These are phyloP conservation scores for Ulvella scutata DNA, from an alignment of 139 green algal species.

Conservation along the genomic window DNA sequence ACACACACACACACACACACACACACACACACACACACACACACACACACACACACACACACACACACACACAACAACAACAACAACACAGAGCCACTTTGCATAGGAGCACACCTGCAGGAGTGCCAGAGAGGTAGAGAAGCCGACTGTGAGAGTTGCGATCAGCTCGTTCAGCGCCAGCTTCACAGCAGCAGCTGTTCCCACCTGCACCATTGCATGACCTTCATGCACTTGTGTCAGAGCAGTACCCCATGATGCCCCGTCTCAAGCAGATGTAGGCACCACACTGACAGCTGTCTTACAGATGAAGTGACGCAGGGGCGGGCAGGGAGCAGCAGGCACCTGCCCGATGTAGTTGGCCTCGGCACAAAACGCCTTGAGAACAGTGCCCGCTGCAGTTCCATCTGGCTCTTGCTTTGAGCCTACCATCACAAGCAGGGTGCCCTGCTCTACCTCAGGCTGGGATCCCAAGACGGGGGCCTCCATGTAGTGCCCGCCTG, in stretches of 20 bases:
- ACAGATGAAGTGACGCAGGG: too few relatives aligned
- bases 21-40: too few relatives aligned
- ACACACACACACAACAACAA: too few relatives aligned
- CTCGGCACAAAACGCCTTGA: conserved; percentile 8
- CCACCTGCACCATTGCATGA: conserved; percentile 9
- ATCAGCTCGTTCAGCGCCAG: conserved; percentile 22
- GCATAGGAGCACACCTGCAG: too few relatives aligned
- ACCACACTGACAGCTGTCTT: too few relatives aligned
- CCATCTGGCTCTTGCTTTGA: background rate
- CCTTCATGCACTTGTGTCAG: too few relatives aligned
- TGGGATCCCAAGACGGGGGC: conserved; percentile 17
- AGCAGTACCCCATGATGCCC: too few relatives aligned
- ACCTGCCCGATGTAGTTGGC: conserved; percentile 9
- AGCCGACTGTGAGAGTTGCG: conserved; percentile 13
- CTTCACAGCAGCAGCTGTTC: conserved; percentile 14
- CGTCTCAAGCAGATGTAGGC: too few relatives aligned
- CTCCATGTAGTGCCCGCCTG: conserved; percentile 14
- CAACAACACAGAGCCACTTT: too few relatives aligned
- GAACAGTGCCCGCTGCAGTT: conserved; percentile 9
- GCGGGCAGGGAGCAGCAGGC: too few relatives aligned
- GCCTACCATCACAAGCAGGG: conserved; percentile 21
- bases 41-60: too few relatives aligned
- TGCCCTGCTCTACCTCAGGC: conserved; percentile 13
- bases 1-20: too few relatives aligned
- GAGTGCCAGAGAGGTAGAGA: conserved; percentile 18